Evolutionary conservation across 2,329 filamentous ascomycete species (phyloP), one percentile per base, ranked within the genome.

Genomic region (Aschersonia sp.): DNA sequence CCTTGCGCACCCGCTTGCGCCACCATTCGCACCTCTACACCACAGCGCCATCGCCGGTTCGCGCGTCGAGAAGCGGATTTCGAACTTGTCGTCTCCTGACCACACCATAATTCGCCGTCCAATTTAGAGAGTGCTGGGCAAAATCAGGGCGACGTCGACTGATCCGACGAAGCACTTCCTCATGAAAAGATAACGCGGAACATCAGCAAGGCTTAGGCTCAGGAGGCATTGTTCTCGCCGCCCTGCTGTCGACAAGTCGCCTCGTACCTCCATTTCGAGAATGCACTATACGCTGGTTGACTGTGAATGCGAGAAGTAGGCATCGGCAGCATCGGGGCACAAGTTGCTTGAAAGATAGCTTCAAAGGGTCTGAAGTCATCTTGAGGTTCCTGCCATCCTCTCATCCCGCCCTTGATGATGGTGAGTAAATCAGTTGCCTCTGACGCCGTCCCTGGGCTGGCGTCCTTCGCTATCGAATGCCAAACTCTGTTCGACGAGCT

Each of bases 381-480:
- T 42, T 9, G 10, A 46, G 42, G 45, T 44, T 42, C n/a, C 52
- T 54, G 56, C 51, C 52, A 61, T 65, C 61, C 60, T 55, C 55
- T 51, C 55, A 56, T 56, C 55, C 40, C 62, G 58, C 61, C 58
- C 62, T 66, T 64, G 65, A 73, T 73, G 69, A 73, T 73, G 70
- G 70, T 73, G 62, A 60, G 70, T 72, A 52, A 47, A 50, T 38
- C 48, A 40, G 30, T 40, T 20, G 20, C 20, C 20, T 20, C 20
- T 20, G 20, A 20, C 20, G 20, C 20, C 20, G 20, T 20, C 20
- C 20, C 20, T 20, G 20, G 20, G 20, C 20, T 20, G 20, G 20
- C 20, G 20, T 20, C 20, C 20, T 20, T 20, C 20, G 20, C 20
- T 20, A 20, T 20, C 20, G 20, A 20, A 20, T 20, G 20, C 2